Conservation (phyloP, 2,329 filamentous ascomycete genomes). For the Paecilomyces sp. region DNA sequence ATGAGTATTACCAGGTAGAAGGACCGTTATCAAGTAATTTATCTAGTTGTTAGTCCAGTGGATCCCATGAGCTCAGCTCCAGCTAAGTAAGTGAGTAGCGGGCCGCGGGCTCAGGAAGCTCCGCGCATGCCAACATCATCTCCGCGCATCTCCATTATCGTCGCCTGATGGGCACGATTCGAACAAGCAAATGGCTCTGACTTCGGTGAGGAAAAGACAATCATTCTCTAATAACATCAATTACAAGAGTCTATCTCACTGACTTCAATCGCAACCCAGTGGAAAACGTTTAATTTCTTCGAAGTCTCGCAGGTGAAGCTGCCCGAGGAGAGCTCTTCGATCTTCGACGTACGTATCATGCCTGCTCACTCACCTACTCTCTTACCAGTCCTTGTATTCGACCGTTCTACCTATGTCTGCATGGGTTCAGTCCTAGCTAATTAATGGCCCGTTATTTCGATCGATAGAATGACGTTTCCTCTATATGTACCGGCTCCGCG, state of each 20-base stretch:
- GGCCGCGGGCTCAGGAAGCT: background rate
- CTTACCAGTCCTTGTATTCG: too few species aligned
- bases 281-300: slow-evolving; percentile 99
- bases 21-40: too few species aligned
- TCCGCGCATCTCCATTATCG: slow-evolving; percentile 1
- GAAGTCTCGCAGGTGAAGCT: slow-evolving; percentile 80
- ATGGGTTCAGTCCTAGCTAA: background rate
- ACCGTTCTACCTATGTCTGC: too few species aligned
- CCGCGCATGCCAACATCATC: slow-evolving; percentile 4
- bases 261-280: slow-evolving; percentile 47
- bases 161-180: slow-evolving; percentile 20
- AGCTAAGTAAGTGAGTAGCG: too few species aligned
- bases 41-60: background rate
- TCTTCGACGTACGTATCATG: slow-evolving; percentile 62
- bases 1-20: too few species aligned
- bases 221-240: background rate
- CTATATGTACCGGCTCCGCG: slow-evolving; percentile 77
- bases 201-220: slow-evolving; percentile 24
- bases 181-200: slow-evolving; percentile 34
- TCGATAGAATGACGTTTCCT: slow-evolving; percentile 61
- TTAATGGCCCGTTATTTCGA: background rate
- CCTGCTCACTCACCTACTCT: slow-evolving; percentile 16
- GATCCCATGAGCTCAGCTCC: background rate
- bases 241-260: background rate
- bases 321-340: slow-evolving; percentile 66